Base-by-base conservation (phyloP, 2,329 filamentous ascomycete genomes). In the Botrytis medusae region DNA sequence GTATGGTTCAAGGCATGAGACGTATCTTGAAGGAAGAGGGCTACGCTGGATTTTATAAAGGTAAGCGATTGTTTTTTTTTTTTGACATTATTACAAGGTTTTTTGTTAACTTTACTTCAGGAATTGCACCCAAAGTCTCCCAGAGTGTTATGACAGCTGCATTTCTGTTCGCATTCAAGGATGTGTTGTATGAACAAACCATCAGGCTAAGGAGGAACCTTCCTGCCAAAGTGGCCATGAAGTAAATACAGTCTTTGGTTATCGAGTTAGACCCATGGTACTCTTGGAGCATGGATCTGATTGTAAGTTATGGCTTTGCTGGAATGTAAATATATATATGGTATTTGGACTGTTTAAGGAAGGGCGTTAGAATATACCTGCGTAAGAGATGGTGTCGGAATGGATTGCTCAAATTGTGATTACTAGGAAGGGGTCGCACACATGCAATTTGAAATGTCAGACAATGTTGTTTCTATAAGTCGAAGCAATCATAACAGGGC, bases 101-200 rank as follows among this genome's bases (percentile, higher is more conserved):
- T 74, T 62, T n/a, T n/a, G 4, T 74, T 81, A 73, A 80, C 72
- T 37, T 62, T 22, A 34, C 63, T 65, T 29, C 77, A 97, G 95
- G 95, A 71, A 97, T 99, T 80, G 94, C 91, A 34, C 94, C 96
- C 78, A 99, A 99, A 87, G 92, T 99, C 77, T 95, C 94, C 32
- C 96, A 99, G 85, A 98, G 95, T 81, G 96, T 98, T 63, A 88
- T 99, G 75, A 99, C 96, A 7, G 96, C 96, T 9, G 96, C 96
- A 4, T 94, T 98, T 84, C 86, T 99, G 74, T 99, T 99, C 82
- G 96, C 95, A 2, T 98, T 99, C 86, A 99, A 99, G 87, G 96
- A 99, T 81, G 93, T 94, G 10, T 87, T 99, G 9, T 99, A 98
- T 82, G 93, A 94, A 79, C 90, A 92, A 83, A 95, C 91, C 0